phyloP scores from a whole-genome alignment of 108 stramenopile genomes.

The Pseudonitzschia pungens region DNA sequence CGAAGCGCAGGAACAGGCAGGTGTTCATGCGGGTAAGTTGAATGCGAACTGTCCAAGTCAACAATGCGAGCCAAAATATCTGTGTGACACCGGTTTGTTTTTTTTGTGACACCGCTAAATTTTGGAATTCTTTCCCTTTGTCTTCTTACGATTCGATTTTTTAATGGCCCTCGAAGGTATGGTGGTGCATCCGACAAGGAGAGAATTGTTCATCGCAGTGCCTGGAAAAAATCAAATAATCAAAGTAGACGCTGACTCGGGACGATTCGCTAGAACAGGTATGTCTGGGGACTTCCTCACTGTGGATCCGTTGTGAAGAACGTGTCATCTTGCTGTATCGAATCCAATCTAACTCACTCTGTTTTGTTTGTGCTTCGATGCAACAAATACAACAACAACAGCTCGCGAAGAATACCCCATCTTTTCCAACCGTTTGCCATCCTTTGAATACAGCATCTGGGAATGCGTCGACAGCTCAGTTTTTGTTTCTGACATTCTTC shows the following conservation, averaged over 20 bases:
- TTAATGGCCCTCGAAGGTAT: slow-evolving; percentile 32
- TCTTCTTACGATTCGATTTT: background rate
- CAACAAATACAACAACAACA: background rate
- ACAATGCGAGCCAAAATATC: background rate
- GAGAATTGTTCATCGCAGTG: slow-evolving; percentile 38
- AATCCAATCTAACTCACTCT: too few species aligned
- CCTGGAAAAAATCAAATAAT: slow-evolving; percentile 32
- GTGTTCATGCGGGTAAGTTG: slow-evolving; percentile 12
- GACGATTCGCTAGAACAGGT: slow-evolving; percentile 40
- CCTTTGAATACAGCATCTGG: slow-evolving; percentile 52
- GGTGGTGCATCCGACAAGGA: slow-evolving; percentile 41
- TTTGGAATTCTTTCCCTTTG: background rate
- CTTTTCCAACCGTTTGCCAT: slow-evolving; percentile 37
- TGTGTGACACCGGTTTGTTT: background rate
- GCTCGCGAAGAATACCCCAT: slow-evolving; percentile 54
- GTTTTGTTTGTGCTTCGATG: too few species aligned
- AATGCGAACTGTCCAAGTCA: background rate
- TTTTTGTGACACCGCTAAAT: background rate
- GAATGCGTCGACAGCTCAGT: slow-evolving; percentile 42
- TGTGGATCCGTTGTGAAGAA: too few species aligned
- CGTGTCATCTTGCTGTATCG: too few species aligned
- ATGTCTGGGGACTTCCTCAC: background rate
- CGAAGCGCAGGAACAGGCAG: slow-evolving; percentile 4
- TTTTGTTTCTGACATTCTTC: slow-evolving; percentile 26
- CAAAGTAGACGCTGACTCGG: slow-evolving; percentile 38